These are phyloP conservation scores for Russula virescens DNA, from an alignment of 768 basidiomycete species.

Conservation along the genomic window DNA sequence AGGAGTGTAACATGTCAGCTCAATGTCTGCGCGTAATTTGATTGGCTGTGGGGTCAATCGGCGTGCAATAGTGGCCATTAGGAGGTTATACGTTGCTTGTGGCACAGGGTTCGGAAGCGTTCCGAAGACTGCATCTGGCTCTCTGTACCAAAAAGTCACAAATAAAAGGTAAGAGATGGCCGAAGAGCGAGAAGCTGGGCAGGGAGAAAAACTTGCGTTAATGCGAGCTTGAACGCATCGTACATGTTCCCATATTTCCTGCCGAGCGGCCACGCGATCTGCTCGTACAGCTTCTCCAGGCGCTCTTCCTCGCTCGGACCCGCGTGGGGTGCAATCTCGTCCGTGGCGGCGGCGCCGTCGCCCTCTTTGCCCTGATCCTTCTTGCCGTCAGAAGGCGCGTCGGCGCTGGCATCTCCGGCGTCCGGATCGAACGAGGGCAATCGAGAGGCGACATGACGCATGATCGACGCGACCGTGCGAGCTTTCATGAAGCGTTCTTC, in stretches of 20 bases:
- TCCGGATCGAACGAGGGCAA: constrained; percentile 42
- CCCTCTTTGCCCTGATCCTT: constrained; percentile 47
- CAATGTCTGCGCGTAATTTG: constrained; percentile 97
- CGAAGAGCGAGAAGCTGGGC: background rate
- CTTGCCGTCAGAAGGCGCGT: constrained; percentile 28
- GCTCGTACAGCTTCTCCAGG: constrained; percentile 82
- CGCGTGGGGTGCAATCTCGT: constrained; percentile 36
- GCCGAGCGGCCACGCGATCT: constrained; percentile 89
- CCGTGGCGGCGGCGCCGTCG: constrained; percentile 38
- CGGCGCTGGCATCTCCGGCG: constrained; percentile 29
- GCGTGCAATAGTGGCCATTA: constrained; percentile 83
- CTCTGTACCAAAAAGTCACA: constrained; percentile 37
- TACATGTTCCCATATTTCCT: constrained; percentile 92
- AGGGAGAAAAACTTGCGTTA: constrained; percentile 56
- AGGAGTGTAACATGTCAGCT: constrained; percentile 93
- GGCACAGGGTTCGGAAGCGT: constrained; percentile 55
- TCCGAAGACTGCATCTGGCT: constrained; percentile 76
- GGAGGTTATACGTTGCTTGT: constrained; percentile 50
- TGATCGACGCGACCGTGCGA: constrained; percentile 90
- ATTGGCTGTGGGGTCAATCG: constrained; percentile 97
- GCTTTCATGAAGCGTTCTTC: constrained; percentile 98
- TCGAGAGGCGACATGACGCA: constrained; percentile 85
- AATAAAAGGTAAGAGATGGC: constrained; percentile 7
- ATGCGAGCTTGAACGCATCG: constrained; percentile 95
- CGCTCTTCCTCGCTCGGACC: constrained; percentile 66